Evolutionary conservation across 73 alveolate genomes (phyloP), one percentile per base, ranked within the genome.

Genomic region (Tetrahymena borealis): DNA sequence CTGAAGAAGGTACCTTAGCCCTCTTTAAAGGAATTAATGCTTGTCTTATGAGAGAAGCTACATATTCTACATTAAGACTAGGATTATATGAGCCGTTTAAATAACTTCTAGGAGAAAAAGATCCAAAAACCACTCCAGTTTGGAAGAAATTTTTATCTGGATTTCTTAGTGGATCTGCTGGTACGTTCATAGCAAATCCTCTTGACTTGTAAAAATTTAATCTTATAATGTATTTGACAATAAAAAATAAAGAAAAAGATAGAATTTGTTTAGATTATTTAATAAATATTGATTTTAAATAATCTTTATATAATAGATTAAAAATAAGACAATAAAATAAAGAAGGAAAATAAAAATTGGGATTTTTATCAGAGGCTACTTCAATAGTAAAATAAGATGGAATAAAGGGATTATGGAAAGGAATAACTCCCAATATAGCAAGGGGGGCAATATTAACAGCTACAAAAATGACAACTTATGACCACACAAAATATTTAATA

Each of bases 41-140:
- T 33, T 78, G 96, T 11, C 78, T 95, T 93, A 40, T 85, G 85
- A 94, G 98, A 79, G 98, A 96, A 90, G 94, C 96, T 41, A 91
- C 96, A 4, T 96, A 96, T 92, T 94, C 97, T 7, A 41, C 96
- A 7, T 78, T 96, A 31, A 94, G 98, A 95, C 94, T 96, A 8
- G 98, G 98, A 31, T 91, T 94, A 12, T 96, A 96, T 94, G 98
- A 96, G 91, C 97, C 98, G 16, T 96, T 96, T 93, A 96, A 96
- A 43, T 78, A 91, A n/a, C n/a, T n/a, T n/a, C n/a, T n/a, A n/a
- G n/a, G n/a, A n/a, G n/a, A n/a, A n/a, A n/a, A n/a, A n/a, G n/a
- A n/a, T n/a, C n/a, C n/a, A 40, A 91, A 91, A n/a, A 91, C 95
- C 39, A 95, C 97, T 4, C 94, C 97, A 13, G 91, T 96, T 85